Evolutionary conservation across 2,329 filamentous ascomycete species (phyloP).

Genomic region (Nakataea oryzae): DNA sequence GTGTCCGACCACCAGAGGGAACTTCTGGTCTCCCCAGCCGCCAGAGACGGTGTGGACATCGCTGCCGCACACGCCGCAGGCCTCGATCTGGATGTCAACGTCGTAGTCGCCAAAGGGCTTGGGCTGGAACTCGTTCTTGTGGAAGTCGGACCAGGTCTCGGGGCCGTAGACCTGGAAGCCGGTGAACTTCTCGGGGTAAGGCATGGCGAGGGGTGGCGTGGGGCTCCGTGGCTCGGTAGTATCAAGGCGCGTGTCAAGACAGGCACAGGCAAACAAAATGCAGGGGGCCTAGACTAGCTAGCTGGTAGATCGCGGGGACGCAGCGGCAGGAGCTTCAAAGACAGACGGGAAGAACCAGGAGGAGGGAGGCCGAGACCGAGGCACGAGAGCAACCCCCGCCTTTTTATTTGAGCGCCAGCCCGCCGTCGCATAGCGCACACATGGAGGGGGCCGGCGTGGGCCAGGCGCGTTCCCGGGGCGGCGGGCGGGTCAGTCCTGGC

Average conservation of each 20-base stretch:
- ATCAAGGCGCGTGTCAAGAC: background rate
- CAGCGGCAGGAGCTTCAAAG: background rate
- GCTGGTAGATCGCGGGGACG: background rate
- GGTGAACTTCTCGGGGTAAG: slow-evolving; percentile 48
- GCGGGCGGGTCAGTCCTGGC: background rate
- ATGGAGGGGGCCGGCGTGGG: background rate
- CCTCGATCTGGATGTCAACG: slow-evolving; percentile 78
- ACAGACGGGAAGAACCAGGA: too few species aligned
- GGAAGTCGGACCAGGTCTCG: slow-evolving; percentile 46
- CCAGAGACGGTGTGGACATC: slow-evolving; percentile 62
- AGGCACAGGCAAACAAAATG: too few species aligned
- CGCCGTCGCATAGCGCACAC: background rate
- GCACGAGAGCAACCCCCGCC: background rate
- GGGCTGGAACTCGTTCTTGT: slow-evolving; percentile 67
- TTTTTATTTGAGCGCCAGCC: background rate
- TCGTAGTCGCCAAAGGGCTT: slow-evolving; percentile 84
- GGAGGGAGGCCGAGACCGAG: background rate
- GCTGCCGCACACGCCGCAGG: slow-evolving; percentile 66
- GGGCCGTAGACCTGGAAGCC: slow-evolving; percentile 49
- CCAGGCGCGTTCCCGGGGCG: background rate
- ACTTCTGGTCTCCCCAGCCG: slow-evolving; percentile 54
- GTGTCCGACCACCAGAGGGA: slow-evolving; percentile 58
- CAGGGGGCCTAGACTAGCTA: background rate
- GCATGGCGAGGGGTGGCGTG: slow-evolving; percentile 22
- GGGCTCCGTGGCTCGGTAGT: too few species aligned